A percentile compares a stretch with the other conserved stretches of the same genome.
These are phyloP conservation scores for Chalciporus sphaerocephalus DNA, from an alignment of 768 basidiomycete species.

Conservation along the genomic window DNA sequence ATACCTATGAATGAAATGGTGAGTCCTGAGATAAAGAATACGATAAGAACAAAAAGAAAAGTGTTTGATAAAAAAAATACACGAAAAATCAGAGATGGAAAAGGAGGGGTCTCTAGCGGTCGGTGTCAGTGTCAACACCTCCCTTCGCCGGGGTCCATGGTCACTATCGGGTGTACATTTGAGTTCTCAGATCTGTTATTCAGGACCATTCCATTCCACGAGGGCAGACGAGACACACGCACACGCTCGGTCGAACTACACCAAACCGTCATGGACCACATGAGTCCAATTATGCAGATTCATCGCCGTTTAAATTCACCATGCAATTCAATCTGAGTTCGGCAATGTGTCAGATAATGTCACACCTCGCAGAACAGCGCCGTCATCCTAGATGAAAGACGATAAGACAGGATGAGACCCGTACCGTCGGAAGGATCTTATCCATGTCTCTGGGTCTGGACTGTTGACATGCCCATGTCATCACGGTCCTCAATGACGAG, in stretches of 20 bases:
- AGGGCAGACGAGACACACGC: neutral
- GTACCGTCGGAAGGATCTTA: constrained; percentile 16
- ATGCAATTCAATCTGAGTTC: neutral
- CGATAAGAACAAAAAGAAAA: neutral
- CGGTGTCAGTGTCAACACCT: neutral
- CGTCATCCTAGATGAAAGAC: neutral
- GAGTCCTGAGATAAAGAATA: neutral
- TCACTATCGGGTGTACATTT: too few relatives aligned
- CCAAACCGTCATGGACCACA: neutral
- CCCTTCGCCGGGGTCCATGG: neutral
- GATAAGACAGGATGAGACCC: constrained; percentile 1
- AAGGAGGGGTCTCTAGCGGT: constrained; percentile 10
- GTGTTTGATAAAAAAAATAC: neutral
- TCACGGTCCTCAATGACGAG: neutral
- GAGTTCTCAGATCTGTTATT: too few relatives aligned
- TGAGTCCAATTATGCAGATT: neutral
- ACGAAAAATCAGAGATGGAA: neutral
- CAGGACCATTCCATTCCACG: neutral
- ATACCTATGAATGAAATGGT: constrained; percentile 55
- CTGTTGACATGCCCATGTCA: neutral
- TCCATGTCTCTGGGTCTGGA: constrained; percentile 2
- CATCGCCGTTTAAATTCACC: neutral
- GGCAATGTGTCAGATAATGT: neutral
- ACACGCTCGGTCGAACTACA: neutral
- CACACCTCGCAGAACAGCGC: neutral